phyloP scores from a whole-genome alignment of 768 basidiomycete genomes.

The Boletus pseudo-olivaceus region DNA sequence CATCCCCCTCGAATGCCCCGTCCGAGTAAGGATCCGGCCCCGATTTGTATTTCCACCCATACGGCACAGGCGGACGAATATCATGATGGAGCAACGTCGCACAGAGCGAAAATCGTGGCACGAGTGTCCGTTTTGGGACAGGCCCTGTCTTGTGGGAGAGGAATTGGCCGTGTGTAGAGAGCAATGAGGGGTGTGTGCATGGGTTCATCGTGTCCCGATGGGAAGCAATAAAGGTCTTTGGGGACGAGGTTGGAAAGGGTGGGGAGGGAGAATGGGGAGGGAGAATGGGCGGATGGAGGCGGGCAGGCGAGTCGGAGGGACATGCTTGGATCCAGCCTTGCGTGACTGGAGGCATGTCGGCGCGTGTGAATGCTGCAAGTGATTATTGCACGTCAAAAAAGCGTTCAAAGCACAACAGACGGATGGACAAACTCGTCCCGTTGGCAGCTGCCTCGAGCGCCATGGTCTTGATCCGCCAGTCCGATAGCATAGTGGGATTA shows the following conservation, averaged over 20 bases:
- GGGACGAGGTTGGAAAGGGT: background rate
- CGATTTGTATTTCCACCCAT: slow-evolving; percentile 45
- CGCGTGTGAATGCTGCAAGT: slow-evolving; percentile 24
- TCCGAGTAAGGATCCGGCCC: background rate
- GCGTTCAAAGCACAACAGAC: background rate
- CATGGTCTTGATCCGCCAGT: slow-evolving; percentile 22
- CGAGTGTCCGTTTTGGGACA: slow-evolving; percentile 35
- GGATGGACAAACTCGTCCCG: slow-evolving; percentile 22
- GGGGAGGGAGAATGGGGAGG: background rate
- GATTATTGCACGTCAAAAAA: background rate
- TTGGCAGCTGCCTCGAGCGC: slow-evolving; percentile 26
- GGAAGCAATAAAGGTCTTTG: slow-evolving; percentile 35
- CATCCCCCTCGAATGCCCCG: slow-evolving; percentile 43
- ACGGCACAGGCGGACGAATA: slow-evolving; percentile 48
- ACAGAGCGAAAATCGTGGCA: slow-evolving; percentile 54
- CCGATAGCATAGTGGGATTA: slow-evolving; percentile 26
- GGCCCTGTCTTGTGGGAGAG: slow-evolving; percentile 48
- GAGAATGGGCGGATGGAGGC: slow-evolving; percentile 31
- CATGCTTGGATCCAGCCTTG: slow-evolving; percentile 25
- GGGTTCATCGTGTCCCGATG: slow-evolving; percentile 37
- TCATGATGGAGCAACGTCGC: slow-evolving; percentile 51
- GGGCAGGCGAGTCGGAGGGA: slow-evolving; percentile 23
- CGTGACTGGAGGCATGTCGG: slow-evolving; percentile 34
- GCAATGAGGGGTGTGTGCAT: slow-evolving; percentile 33
- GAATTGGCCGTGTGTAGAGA: slow-evolving; percentile 49